Base-by-base conservation (phyloP, 805 yeast species). In the Candida nitratophila region DNA sequence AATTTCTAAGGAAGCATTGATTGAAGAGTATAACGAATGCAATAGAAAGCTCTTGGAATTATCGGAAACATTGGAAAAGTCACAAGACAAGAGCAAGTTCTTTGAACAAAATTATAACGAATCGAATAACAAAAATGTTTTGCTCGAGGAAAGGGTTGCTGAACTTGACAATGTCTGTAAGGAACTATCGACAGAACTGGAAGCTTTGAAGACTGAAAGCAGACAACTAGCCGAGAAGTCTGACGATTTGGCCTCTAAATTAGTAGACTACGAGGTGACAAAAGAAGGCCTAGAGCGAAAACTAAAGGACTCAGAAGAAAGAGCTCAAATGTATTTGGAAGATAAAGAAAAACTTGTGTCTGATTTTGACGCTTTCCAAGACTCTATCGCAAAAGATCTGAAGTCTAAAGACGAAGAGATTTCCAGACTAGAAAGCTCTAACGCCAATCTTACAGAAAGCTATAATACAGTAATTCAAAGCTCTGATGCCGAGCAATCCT, bases 141-240 rank as follows among this genome's bases (percentile, higher is more conserved):
- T 58, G 27, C 46, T 44, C 29, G 44, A 37, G 14, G 55, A 57
- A 35, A 47, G 55, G 0, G n/a, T 32, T 1, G 20, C 43, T 6
- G 34, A 32, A n/a, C 20, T 32, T n/a, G 20, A 32, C 15, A n/a
- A n/a, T 32, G 34, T 11, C 4, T 32, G 19, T n/a, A 4, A 29
- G 32, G 5, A 29, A 12, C 32, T 29, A 10, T 29, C 32, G 42
- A 52, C 11, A 6, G 49, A 19, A 42, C 46, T 19, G 46, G 58
- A 21, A 55, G 52, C n/a, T 7, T 6, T 22, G 31, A 24, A 37
- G 24, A 3, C 4, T 15, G n/a, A 37, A 16, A 24, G 8, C 31
- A 47, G 48, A 11, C 46, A 59, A 42, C 40, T 60, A 24, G 48
- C 47, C 17, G 11, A 6, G 24, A 33, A 33, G 16, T 19, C 36